A percentile compares a stretch with the other conserved stretches of the same genome.
phyloP scores from a whole-genome alignment of 768 basidiomycete genomes.

The Lactarius tabidus region DNA sequence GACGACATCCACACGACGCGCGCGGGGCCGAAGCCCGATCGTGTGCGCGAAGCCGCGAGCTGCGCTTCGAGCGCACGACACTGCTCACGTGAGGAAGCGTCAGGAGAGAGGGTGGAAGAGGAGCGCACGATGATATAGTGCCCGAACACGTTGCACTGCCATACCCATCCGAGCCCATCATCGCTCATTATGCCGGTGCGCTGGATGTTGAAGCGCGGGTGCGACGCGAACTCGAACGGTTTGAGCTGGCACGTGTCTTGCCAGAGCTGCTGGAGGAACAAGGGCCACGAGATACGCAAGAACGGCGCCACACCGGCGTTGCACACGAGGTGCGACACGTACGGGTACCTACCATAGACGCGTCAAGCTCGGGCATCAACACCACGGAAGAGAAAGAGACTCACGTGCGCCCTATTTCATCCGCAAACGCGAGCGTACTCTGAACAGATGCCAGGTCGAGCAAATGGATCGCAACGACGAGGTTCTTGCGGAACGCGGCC shows the following conservation, averaged over 20 bases:
- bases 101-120: background rate
- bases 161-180: slow-evolving; percentile 75
- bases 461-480: slow-evolving; percentile 56
- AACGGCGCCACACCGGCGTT: slow-evolving; percentile 75
- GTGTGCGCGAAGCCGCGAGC: slow-evolving; percentile 42
- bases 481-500: slow-evolving; percentile 51
- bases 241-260: slow-evolving; percentile 25
- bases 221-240: slow-evolving; percentile 46
- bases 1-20: slow-evolving; percentile 82
- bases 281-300: slow-evolving; percentile 47
- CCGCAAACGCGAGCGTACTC: slow-evolving; percentile 60
- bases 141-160: slow-evolving; percentile 83
- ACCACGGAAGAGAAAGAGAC: slow-evolving; percentile 25
- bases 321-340: slow-evolving; percentile 74
- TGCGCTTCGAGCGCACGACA: slow-evolving; percentile 56
- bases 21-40: slow-evolving; percentile 33
- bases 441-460: slow-evolving; percentile 60
- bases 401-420: slow-evolving; percentile 51
- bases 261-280: slow-evolving; percentile 45
- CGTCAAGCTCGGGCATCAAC: background rate
- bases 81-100: slow-evolving; percentile 37
- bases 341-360: slow-evolving; percentile 53
- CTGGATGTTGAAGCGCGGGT: slow-evolving; percentile 57
- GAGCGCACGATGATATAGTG: slow-evolving; percentile 73
- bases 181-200: slow-evolving; percentile 51